Evolutionary conservation across 768 basidiomycete species (phyloP), one percentile per base, ranked within the genome.

Genomic region (Boletus edulis): DNA sequence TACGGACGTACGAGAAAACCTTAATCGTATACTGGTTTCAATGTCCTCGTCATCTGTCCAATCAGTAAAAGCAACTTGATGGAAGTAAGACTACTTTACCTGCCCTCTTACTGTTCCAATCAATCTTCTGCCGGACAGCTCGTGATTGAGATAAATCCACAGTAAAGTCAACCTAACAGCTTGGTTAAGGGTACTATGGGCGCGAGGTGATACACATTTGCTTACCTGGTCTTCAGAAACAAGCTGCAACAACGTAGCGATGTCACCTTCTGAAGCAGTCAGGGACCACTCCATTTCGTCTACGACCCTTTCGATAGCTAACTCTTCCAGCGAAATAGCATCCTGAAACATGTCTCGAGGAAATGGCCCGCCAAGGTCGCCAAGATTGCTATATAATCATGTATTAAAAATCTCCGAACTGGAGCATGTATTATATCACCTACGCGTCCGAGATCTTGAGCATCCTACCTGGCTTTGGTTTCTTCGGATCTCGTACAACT

Each of bases 101-200:
- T 59, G 88, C 87, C 78, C 91, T 91, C 74, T 92, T 92, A 70
- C 91, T 96, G 61, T 91, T 91, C 82, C 87, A 92, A 63, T 92
- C 89, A 35, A 89, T 73, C 12, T 68, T 73, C 24, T 75, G 67
- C 8, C 86, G 80, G 38, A 83, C 79, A 6, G 75, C 72, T 57
- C 79, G 82, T 13, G 86, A 75, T 48, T 81, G 77, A 12, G 80
- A 74, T 2, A 84, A 81, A 61, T 95, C 90, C 32, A 94, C 71
- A 34, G 76, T 76, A 61, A 94, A 86, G 45, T 88, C 82, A 22
- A 91, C 79, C 91, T 93, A 34, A 17, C 38, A 49, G 4, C 15
- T 43, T 11, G n/a, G 20, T 24, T 55, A 18, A 52, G 43, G 18
- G 9, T 37, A 24, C 18, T 10, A 8, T 14, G 27, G 8, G 17